Conservation (phyloP, 805 yeast species). For the Cyberlindnera mrakii region DNA sequence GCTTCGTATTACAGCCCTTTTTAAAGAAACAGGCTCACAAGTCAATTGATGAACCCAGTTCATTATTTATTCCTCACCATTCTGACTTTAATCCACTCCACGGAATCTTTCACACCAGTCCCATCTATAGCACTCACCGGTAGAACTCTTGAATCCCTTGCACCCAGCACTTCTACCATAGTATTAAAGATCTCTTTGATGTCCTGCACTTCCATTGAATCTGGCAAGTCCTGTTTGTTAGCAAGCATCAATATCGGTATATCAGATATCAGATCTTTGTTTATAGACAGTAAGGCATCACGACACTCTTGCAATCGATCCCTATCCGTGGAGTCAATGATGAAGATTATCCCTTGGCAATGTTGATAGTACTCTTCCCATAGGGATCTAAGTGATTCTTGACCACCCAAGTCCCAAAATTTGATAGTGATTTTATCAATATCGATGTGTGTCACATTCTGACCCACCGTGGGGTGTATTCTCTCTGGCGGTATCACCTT, state of each 20-base stretch:
- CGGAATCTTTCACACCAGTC: slow-evolving; percentile 79
- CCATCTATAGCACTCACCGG: slow-evolving; percentile 80
- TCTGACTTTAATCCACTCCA: slow-evolving; percentile 81
- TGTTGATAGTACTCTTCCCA: slow-evolving; percentile 84
- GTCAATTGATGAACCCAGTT: background rate
- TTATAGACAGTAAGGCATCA: slow-evolving; percentile 50
- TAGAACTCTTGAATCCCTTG: slow-evolving; percentile 83
- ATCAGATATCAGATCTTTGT: slow-evolving; percentile 55
- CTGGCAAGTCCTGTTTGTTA: slow-evolving; percentile 81
- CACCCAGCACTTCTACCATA: slow-evolving; percentile 77
- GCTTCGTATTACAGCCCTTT: too few relatives aligned
- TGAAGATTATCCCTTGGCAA: slow-evolving; percentile 88
- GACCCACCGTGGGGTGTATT: slow-evolving; percentile 92
- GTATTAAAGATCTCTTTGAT: slow-evolving; percentile 79
- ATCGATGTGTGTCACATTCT: slow-evolving; percentile 52
- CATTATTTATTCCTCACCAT: slow-evolving; percentile 39
- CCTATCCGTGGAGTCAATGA: slow-evolving; percentile 87
- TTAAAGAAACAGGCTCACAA: background rate
- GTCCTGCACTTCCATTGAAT: slow-evolving; percentile 67
- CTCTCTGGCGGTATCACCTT: slow-evolving; percentile 47
- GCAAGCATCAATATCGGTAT: slow-evolving; percentile 93
- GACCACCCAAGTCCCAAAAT: slow-evolving; percentile 98
- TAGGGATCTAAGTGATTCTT: slow-evolving; percentile 70
- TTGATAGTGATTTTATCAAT: slow-evolving; percentile 44
- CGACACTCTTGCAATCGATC: slow-evolving; percentile 79